Evolutionary conservation across 2,329 filamentous ascomycete genomes (phyloP).

Genomic region (Cladophialophora bantiana): DNA sequence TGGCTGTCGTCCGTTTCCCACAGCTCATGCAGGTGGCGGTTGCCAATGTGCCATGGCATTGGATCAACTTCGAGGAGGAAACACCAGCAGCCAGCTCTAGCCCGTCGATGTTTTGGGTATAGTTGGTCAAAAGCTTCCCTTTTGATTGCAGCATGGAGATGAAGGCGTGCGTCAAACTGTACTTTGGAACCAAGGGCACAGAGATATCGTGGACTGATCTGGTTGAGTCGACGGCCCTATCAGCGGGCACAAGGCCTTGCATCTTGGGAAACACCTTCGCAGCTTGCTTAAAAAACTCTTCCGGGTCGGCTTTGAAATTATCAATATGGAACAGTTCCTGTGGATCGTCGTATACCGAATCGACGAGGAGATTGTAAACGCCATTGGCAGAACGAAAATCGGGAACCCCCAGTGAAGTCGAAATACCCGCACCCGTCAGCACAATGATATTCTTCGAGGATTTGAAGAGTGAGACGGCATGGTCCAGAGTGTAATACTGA

Average conservation of each 20-base stretch:
- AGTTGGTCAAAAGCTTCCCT: slow-evolving; percentile 91
- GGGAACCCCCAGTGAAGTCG: slow-evolving; percentile 93
- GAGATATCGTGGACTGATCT: slow-evolving; percentile 8
- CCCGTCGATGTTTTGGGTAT: slow-evolving; percentile 99
- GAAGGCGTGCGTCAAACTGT: slow-evolving; percentile 92
- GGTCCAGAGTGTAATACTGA: slow-evolving; percentile 83
- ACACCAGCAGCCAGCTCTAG: slow-evolving; percentile 89
- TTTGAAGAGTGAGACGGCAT: slow-evolving; percentile 79
- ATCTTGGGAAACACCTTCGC: slow-evolving; percentile 80
- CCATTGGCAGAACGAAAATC: slow-evolving; percentile 95
- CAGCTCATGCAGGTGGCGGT: slow-evolving; percentile 90
- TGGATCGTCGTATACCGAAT: slow-evolving; percentile 79
- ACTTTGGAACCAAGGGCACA: slow-evolving; percentile 62
- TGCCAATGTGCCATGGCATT: slow-evolving; percentile 96
- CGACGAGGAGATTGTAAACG: slow-evolving; percentile 58
- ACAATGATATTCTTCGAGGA: slow-evolving; percentile 85
- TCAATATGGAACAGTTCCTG: slow-evolving; percentile 95
- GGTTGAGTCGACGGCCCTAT: slow-evolving; percentile 6
- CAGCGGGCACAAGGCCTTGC: slow-evolving; percentile 32
- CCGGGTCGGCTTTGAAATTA: slow-evolving; percentile 84
- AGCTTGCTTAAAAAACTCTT: slow-evolving; percentile 73
- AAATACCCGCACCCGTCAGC: slow-evolving; percentile 94
- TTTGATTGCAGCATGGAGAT: slow-evolving; percentile 87
- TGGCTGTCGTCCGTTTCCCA: slow-evolving; percentile 73
- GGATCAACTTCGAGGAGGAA: slow-evolving; percentile 78